phyloP scores from a whole-genome alignment of 2,329 filamentous ascomycete genomes.

The Diaporthe vaccinii region DNA sequence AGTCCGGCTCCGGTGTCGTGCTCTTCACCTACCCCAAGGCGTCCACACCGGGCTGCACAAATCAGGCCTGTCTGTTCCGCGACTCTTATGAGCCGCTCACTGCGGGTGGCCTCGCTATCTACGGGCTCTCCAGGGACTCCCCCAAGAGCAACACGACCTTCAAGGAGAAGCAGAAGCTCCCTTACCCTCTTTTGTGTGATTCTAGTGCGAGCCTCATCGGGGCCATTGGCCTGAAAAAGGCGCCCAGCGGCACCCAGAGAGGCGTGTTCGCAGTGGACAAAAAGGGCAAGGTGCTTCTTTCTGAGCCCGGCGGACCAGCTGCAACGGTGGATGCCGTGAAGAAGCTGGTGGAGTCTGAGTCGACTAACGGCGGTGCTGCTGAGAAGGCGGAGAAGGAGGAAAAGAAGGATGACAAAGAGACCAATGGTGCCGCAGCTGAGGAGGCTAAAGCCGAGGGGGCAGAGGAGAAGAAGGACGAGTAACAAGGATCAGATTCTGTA shows the following conservation, averaged over 20 bases:
- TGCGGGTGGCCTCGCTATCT: constrained; percentile 85
- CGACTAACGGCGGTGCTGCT: constrained; percentile 45
- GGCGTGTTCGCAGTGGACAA: constrained; percentile 92
- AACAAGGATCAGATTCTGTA: constrained; percentile 51
- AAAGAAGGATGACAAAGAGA: constrained; percentile 46
- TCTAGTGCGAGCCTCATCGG: constrained; percentile 78
- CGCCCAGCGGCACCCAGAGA: constrained; percentile 82
- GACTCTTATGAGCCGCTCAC: constrained; percentile 85
- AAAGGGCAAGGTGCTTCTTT: constrained; percentile 78
- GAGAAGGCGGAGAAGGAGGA: constrained; percentile 43
- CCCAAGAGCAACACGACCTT: constrained; percentile 94
- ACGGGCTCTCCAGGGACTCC: constrained; percentile 88
- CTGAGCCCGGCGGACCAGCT: constrained; percentile 81
- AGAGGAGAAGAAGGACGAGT: constrained; percentile 20
- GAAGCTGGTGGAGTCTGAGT: constrained; percentile 71
- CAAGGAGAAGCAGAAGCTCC: constrained; percentile 90
- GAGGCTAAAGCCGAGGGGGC: constrained; percentile 15
- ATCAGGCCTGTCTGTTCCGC: constrained; percentile 92
- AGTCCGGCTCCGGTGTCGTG: constrained; percentile 88
- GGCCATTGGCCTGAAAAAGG: constrained; percentile 92
- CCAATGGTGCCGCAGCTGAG: constrained; percentile 18
- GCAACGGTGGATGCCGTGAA: constrained; percentile 83
- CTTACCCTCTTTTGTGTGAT: constrained; percentile 91
- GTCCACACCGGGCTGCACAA: constrained; percentile 94
- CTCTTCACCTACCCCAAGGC: constrained; percentile 97